phyloP scores from a whole-genome alignment of 208 protist genomes.

The Acanthamoeba royreba region DNA sequence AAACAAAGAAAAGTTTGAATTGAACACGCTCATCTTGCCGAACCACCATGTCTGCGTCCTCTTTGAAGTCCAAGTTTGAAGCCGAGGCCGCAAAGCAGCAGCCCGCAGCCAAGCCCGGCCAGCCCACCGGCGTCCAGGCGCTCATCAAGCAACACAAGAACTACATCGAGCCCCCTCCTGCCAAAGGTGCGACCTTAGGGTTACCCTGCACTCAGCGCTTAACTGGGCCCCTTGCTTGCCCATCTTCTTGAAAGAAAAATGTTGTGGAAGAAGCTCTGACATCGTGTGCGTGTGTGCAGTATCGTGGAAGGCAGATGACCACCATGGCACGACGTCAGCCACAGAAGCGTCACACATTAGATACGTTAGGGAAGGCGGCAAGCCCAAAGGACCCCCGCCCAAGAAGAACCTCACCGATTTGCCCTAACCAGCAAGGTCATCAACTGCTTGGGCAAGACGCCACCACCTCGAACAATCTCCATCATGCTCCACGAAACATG shows the following conservation, averaged over 20 bases:
- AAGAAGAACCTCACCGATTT: slow-evolving; percentile 12
- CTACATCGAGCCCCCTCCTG: not conserved
- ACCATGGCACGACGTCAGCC: not conserved
- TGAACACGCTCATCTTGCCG: not conserved
- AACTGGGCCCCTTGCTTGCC: not conserved
- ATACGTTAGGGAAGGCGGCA: not conserved
- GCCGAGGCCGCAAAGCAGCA: not conserved
- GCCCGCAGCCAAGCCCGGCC: not conserved
- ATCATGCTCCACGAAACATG: no score
- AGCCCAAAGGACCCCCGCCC: not conserved
- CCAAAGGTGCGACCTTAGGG: not conserved
- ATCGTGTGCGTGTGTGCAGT: not conserved
- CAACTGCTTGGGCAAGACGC: no score
- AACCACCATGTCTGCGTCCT: not conserved
- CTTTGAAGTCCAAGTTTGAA: not conserved
- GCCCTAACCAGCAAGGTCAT: not conserved
- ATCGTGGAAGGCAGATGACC: not conserved
- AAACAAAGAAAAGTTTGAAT: not conserved
- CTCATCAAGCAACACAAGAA: slow-evolving; percentile 30
- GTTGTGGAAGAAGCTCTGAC: not conserved
- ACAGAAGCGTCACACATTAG: not conserved
- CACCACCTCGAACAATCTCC: no score
- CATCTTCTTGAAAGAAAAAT: not conserved
- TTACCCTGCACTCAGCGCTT: not conserved
- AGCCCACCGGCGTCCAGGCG: not conserved